Base-by-base conservation (phyloP, 1,284 basidiomycete species). In the Ceratobasidium theobromae region DNA sequence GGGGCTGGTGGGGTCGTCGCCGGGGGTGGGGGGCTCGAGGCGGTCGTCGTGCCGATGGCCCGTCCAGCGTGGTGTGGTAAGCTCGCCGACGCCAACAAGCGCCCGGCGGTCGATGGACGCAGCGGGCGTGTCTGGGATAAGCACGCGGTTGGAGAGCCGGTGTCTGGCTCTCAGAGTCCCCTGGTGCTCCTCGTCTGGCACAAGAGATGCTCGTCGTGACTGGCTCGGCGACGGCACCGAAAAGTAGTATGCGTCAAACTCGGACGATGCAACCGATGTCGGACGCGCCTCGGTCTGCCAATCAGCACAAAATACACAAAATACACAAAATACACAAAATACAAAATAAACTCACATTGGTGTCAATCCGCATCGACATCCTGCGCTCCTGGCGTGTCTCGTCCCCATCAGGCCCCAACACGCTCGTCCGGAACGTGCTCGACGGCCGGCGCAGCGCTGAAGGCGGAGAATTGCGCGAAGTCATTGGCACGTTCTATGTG, bases 31-130 rank as follows among this genome's bases (percentile, higher is more conserved):
- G 12, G 57, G 32, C 2, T 8, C 16, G 33, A 21, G 46, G 23
- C 30, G 33, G 28, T 51, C 57, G 23, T 49, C 57, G 4, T 41
- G 30, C 21, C 69, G 43, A 38, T 67, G 38, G 8, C 51, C 49
- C 11, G 60, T 53, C 95, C 95, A 99, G 70, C 95, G 85, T 40
- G 96, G 96, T n/a, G 96, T 98, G 5, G 94, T 82, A n/a, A 98
- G 84, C 77, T 98, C 96, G 40, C 96, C 96, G 9, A 98, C 91
- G 21, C 96, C 96, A 62, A 98, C 87, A 43, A 98, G 84, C 25
- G 86, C 91, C 16, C 87, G 84, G 65, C 96, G 83, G 78, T 99
- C 95, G 70, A 95, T 93, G 69, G 81, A 77, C 9, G 89, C 86
- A 43, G 81, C 85, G n/a, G 90, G 89, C 0, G 90, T 91, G 28